A percentile compares a stretch with the other conserved stretches of the same genome.
phyloP scores from a whole-genome alignment of 2,329 filamentous ascomycete genomes.

The Aspergillus sp. region DNA sequence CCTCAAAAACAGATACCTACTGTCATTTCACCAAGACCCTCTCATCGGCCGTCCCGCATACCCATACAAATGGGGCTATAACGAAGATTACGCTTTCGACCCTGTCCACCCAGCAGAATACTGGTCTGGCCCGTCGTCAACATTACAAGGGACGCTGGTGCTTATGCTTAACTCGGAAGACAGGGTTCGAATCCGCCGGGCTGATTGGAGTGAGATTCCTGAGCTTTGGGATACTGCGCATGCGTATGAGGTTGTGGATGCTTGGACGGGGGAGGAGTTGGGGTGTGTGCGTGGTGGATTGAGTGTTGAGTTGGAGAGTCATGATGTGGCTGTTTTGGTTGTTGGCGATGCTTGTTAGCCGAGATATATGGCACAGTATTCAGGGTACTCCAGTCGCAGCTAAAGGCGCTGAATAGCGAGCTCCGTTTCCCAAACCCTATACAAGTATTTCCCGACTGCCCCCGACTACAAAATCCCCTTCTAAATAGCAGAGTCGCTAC shows the following conservation, averaged over 20 bases:
- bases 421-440: neutral
- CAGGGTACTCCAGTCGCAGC: too few relatives aligned
- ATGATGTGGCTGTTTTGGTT: constrained; percentile 33
- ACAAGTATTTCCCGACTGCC: too few relatives aligned
- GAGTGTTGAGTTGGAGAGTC: constrained; percentile 23
- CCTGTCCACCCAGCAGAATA: constrained; percentile 35
- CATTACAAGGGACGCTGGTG: constrained; percentile 28
- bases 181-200: constrained; percentile 21
- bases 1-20: constrained; percentile 43
- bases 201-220: constrained; percentile 31
- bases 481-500: too few relatives aligned
- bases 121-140: constrained; percentile 35
- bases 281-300: constrained; percentile 30
- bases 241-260: constrained; percentile 28
- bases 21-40: constrained; percentile 50
- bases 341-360: constrained; percentile 20
- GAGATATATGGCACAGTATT: too few relatives aligned
- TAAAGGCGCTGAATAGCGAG: neutral
- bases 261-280: constrained; percentile 30
- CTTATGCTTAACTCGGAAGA: constrained; percentile 34
- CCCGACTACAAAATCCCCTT: too few relatives aligned
- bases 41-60: constrained; percentile 43
- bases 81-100: constrained; percentile 36
- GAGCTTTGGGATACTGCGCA: constrained; percentile 20
- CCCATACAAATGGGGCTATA: constrained; percentile 43